phyloP scores from a whole-genome alignment of 805 yeast species.

The Kluyveromyces nonfermentans region DNA sequence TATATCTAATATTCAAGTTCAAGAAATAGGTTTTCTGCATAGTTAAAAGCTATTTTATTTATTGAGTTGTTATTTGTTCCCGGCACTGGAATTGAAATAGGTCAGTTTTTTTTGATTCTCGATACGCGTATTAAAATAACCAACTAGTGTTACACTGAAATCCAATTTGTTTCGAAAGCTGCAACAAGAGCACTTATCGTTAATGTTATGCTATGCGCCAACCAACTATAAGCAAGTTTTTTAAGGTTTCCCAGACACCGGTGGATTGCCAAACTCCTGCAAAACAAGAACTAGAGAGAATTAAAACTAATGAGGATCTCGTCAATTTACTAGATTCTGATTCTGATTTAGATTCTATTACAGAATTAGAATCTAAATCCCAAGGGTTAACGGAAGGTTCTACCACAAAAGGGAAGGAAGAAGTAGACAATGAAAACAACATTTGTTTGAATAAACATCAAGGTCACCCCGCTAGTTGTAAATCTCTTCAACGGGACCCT shows the following conservation, averaged over 20 bases:
- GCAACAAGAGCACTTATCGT: not conserved
- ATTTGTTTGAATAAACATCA: not conserved
- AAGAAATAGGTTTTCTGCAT: too few species aligned
- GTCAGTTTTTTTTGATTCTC: too few species aligned
- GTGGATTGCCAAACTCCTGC: not conserved
- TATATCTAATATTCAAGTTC: too few species aligned
- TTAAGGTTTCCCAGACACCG: slow-evolving; percentile 10
- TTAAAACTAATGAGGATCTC: not conserved
- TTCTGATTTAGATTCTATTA: slow-evolving; percentile 1
- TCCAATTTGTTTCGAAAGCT: not conserved
- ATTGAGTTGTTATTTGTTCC: too few species aligned
- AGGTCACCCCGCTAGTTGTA: not conserved
- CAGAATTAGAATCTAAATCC: not conserved
- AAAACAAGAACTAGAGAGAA: not conserved
- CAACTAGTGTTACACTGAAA: not conserved
- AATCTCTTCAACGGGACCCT: not conserved
- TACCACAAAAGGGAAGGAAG: not conserved
- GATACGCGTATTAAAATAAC: not conserved
- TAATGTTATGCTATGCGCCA: slow-evolving; percentile 8
- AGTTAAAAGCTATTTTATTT: too few species aligned
- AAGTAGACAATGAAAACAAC: too few species aligned
- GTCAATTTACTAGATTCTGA: not conserved
- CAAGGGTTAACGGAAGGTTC: not conserved
- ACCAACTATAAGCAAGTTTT: slow-evolving; percentile 26
- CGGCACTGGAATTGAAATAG: too few species aligned